Base-by-base conservation (phyloP, 2,329 filamentous ascomycete species). In the Beauveria sp. region DNA sequence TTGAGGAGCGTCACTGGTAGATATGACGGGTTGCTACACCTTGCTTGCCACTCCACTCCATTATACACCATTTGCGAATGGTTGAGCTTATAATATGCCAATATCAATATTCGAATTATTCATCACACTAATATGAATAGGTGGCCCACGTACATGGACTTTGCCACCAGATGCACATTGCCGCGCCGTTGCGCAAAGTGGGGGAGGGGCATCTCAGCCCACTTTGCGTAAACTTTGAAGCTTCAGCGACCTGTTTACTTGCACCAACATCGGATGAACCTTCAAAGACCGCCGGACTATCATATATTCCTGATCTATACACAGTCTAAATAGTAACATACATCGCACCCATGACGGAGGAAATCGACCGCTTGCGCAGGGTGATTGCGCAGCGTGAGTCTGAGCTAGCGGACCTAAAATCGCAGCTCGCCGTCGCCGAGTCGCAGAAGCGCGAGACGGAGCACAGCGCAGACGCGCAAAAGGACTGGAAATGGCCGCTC, bases 1-100 rank as follows among this genome's bases (percentile, higher is more conserved):
- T 91, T 66, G 75, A 75, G 2, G 88, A 89, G 74, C 78, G 80
- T 71, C 86, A 90, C 73, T 90, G 87, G 88, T 86, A 73, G 65
- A 42, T 2, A 2, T 38, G 34, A 38, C 12, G 34, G 2, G 34
- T 38, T 16, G 34, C 16, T 38, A 12, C 2, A 16, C 1, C 14
- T 16, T 38, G 12, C 34, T 38, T 38, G 14, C 34, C 12, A 16
- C 34, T 5, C 34, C 5, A 38, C 34, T 38, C 12, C 5, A 38
- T 16, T 2, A 16, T 38, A 2, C 34, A 6, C 12, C 34, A 38
- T 14, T 16, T 38, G 34, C 34, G 5, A 38, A 16, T 5, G 0
- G 3, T 38, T 14, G 12, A 14, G 34, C 12, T 14, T 38, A 16
- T 0, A 16, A 5, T 38, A 16, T 6, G 12, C 12, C 34, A 14